Base-by-base conservation (phyloP, 148 eudicot genomes). In the Nepenthes gracilis region DNA sequence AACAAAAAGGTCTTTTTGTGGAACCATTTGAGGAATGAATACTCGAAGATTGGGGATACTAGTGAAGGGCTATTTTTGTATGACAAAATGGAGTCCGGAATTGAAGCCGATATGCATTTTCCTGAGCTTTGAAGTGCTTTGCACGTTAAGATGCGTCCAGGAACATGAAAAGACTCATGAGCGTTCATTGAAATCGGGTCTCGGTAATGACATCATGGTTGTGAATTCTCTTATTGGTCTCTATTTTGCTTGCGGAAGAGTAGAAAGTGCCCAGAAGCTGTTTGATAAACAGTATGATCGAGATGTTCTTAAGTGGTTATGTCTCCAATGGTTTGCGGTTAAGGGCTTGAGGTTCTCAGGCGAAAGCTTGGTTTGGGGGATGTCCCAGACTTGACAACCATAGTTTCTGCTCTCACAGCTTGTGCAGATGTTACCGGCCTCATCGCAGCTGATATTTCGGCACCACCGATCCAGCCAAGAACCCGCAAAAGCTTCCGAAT, bases 1-100 rank as follows among this genome's bases (percentile, higher is more conserved):
- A 85, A 80, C 50, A 80, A 85, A 23, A 85, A 85, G 66, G 84
- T 83, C 35, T 85, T 74, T 59, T 67, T 85, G 50, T 85, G 93
- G 93, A 85, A 85, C 67, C 65, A 83, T 15, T 66, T 85, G 74
- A 83, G 83, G 13, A 85, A 78, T 58, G 87, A 72, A 72, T 80
- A 85, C 43, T 69, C 93, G n/a, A 83, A 77, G 68, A 49, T 43
- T 37, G 85, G 88, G 52, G 35, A 78, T 54, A 78, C 65, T 71
- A 59, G 63, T 35, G 82, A 85, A 64, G 78, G 93, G 66, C 48
- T 78, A 47, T 9, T 11, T 71, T 64, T 85, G 79, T 85, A 65
- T 62, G 14, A 59, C 43, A 70, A 60, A 55, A 76, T 85, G 93
- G 63, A 23, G 54, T 69, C 70, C 55, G 82, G 75, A 35, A 75